Percentiles rank a stretch among this genome's conserved stretches.
These are phyloP conservation scores for Kwoniella dendrophila DNA, from an alignment of 768 basidiomycete genomes.

Conservation along the genomic window DNA sequence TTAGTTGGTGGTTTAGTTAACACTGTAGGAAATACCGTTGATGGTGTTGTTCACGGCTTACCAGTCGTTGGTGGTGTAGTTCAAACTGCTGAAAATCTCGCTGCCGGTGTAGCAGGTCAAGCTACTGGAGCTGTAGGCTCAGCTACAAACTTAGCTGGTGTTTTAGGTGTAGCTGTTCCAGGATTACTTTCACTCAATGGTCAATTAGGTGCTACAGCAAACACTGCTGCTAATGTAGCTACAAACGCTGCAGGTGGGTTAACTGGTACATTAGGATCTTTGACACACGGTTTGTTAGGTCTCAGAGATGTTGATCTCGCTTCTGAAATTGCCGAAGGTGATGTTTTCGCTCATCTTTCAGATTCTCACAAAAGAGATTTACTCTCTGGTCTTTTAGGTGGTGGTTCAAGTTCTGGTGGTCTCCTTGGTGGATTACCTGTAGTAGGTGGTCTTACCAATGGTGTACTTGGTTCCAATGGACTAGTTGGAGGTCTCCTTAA, in stretches of 20 bases:
- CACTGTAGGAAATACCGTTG: conserved; percentile 18
- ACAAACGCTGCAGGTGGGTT: neutral
- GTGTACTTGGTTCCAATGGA: conserved; percentile 1
- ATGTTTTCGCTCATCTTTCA: conserved; percentile 12
- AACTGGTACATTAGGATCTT: neutral
- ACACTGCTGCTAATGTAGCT: conserved; percentile 11
- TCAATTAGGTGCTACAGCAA: conserved; percentile 11
- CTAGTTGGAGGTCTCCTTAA: neutral
- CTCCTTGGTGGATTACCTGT: conserved; percentile 17
- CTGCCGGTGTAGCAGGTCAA: conserved; percentile 6
- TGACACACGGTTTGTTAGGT: conserved; percentile 11
- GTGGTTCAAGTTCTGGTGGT: conserved; percentile 13
- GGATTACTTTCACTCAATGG: conserved; percentile 16
- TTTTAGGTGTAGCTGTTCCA: conserved; percentile 7
- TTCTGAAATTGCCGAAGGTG: conserved; percentile 20
- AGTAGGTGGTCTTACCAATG: conserved; percentile 17
- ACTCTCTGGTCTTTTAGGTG: conserved; percentile 23
- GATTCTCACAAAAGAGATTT: conserved; percentile 16
- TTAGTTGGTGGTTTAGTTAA: conserved; percentile 16
- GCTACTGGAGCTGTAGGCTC: conserved; percentile 9
- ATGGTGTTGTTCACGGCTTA: conserved; percentile 2
- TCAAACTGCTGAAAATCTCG: conserved; percentile 7
- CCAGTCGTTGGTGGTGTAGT: conserved; percentile 18
- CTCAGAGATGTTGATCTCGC: conserved; percentile 12
- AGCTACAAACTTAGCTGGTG: conserved; percentile 12